These are phyloP conservation scores for Saturnispora sekii DNA, from an alignment of 805 yeast species.

Conservation along the genomic window DNA sequence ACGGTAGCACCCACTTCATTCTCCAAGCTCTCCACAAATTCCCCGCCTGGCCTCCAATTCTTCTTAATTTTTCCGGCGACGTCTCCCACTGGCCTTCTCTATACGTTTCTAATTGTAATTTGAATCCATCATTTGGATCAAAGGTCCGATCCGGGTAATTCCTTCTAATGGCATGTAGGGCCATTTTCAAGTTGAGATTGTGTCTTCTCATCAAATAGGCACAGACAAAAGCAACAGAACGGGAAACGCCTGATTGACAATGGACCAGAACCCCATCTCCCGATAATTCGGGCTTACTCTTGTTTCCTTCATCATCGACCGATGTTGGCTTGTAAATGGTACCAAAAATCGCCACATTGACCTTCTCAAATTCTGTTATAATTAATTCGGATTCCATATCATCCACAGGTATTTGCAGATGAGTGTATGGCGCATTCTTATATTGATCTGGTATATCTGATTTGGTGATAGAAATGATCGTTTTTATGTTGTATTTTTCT, in stretches of 20 bases:
- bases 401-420: slow-evolving; percentile 56
- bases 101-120: slow-evolving; percentile 61
- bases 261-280: slow-evolving; percentile 32
- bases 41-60: slow-evolving; percentile 11
- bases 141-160: slow-evolving; percentile 39
- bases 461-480: slow-evolving; percentile 60
- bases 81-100: slow-evolving; percentile 33
- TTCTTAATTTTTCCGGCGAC: slow-evolving; percentile 23
- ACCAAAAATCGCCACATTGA: slow-evolving; percentile 56
- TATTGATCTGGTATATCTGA: slow-evolving; percentile 51
- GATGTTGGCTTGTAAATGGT: slow-evolving; percentile 39
- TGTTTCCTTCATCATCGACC: slow-evolving; percentile 8
- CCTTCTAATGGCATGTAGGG: slow-evolving; percentile 67
- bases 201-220: slow-evolving; percentile 45
- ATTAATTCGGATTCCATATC: slow-evolving; percentile 66
- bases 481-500: slow-evolving; percentile 48
- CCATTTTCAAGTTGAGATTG: slow-evolving; percentile 46
- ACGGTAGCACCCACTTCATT: slow-evolving; percentile 11
- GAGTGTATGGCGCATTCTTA: slow-evolving; percentile 33
- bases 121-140: slow-evolving; percentile 67
- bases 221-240: slow-evolving; percentile 37
- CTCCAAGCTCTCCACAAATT: slow-evolving; percentile 14
- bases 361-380: slow-evolving; percentile 47
- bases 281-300: slow-evolving; percentile 12
- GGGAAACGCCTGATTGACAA: slow-evolving; percentile 43